These are phyloP conservation scores for Talaromyces sp. DNA, from an alignment of 2,329 filamentous ascomycete species.

Conservation along the genomic window DNA sequence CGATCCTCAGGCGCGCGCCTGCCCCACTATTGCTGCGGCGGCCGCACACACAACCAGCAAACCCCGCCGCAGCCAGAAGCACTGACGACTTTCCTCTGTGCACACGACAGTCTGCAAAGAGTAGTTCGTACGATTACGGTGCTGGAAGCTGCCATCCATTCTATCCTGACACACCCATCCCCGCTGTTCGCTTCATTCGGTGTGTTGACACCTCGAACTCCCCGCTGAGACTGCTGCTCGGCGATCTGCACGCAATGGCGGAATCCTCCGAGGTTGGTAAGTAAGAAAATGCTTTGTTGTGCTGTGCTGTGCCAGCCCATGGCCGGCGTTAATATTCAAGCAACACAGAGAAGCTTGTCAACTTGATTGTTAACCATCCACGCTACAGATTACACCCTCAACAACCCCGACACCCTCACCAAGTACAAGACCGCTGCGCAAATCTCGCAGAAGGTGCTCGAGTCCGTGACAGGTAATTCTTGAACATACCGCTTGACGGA, in stretches of 20 bases:
- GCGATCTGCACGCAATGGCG: constrained; percentile 29
- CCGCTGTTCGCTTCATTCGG: not conserved
- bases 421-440: constrained; percentile 97
- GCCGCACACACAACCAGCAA: constrained; percentile 9
- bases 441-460: constrained; percentile 94
- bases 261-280: constrained; percentile 39
- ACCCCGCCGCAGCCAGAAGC: constrained; percentile 5
- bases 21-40: constrained; percentile 5
- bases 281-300: constrained; percentile 17
- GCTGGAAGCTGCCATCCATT: not conserved
- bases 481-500: not conserved
- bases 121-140: not conserved
- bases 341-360: not conserved
- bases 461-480: constrained; percentile 62
- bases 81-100: not conserved
- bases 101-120: constrained; percentile 3
- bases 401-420: constrained; percentile 90
- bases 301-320: not conserved
- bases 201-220: not conserved
- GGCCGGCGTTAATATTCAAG: not conserved
- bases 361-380: constrained; percentile 7
- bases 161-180: not conserved
- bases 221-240: not conserved
- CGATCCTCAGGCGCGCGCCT: not conserved
- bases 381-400: constrained; percentile 72